Evolutionary conservation across 257 asterid genomes (phyloP), one percentile per base, ranked within the genome.

Genomic region (Lantana camara): DNA sequence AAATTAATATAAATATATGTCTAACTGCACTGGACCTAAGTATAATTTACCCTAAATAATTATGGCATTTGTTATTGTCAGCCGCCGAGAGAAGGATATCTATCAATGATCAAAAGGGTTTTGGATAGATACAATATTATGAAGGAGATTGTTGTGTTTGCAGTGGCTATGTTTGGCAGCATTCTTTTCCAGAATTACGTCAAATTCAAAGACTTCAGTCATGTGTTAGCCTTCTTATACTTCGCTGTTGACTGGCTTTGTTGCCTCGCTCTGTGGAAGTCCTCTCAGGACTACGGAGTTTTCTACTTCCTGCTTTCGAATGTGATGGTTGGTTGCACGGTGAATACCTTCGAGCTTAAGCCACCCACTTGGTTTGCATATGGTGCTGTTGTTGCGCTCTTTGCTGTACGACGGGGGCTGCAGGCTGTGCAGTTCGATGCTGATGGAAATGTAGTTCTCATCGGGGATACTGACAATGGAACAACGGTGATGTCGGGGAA

Each of bases 171-270:
- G 60, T 15, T 70, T 11, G 63, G 54, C 16, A 63, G 22, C 1
- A 17, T 49, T 23, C 56, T 60, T 7, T 58, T 51, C 5, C 73
- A 69, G 50, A 63, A 69, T 32, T 45, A 49, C 30, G 41, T 67
- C 2, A 55, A 42, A 11, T 47, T 20, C 19, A 66, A 61, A 10
- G 44, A 73, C 0, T 3, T 44, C 2, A 9, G 22, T 6, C 40
- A 20, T 9, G 23, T 69, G 56, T 14, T 64, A 34, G 60, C 56
- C 30, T 66, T 66, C 17, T 13, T 64, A 19, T 69, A 21, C 22
- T 57, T 52, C 1, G 45, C 75, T 3, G 16, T 30, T 7, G 58
- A 65, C 4, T 69, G 80, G 70, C 47, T 75, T 34, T 73, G 76
- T 9, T 48, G 29, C 35, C 40, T 75, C 17, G 80, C 80, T 2